phyloP scores from a whole-genome alignment of 495 filamentous ascomycete genomes.

The Terfezia boudieri region DNA sequence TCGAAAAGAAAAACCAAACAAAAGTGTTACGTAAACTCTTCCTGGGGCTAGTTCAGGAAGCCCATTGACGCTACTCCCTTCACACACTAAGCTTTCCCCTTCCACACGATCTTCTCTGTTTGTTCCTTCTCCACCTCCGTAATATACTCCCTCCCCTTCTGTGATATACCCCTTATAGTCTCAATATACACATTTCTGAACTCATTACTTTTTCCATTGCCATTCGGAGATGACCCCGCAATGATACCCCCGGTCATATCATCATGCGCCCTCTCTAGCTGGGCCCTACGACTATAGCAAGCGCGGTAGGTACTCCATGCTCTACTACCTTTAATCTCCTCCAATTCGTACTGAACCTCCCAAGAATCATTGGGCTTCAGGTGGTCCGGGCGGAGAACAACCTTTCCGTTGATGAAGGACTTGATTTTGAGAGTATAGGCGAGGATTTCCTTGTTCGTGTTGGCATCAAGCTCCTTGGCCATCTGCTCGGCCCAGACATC shows the following conservation, averaged over 20 bases:
- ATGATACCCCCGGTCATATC: not conserved
- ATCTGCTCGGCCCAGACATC: not conserved
- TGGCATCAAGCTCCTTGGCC: not conserved
- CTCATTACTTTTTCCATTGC: not conserved
- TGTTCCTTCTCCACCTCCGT: not conserved
- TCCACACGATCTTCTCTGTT: not conserved
- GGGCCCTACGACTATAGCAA: not conserved
- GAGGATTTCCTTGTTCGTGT: constrained; percentile 25
- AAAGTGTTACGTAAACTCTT: too few relatives aligned
- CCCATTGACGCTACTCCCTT: too few relatives aligned
- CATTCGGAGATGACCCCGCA: not conserved
- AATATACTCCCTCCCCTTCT: not conserved
- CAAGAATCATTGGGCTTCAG: constrained; percentile 36
- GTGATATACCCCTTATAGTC: not conserved
- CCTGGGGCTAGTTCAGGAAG: too few relatives aligned
- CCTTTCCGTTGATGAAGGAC: constrained; percentile 47
- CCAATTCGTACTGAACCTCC: constrained; percentile 53
- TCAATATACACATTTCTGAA: not conserved
- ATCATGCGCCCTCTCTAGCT: not conserved
- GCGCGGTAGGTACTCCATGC: not conserved
- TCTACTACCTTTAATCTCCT: constrained; percentile 22
- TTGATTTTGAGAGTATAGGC: constrained; percentile 45
- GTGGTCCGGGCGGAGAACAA: constrained; percentile 35
- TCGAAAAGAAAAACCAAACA: too few relatives aligned
- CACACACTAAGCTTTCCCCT: too few relatives aligned